Percentiles rank a stretch among this genome's conserved stretches.
These are phyloP conservation scores for Dipteronia dyeriana DNA, from an alignment of 345 rosid species.

Conservation along the genomic window DNA sequence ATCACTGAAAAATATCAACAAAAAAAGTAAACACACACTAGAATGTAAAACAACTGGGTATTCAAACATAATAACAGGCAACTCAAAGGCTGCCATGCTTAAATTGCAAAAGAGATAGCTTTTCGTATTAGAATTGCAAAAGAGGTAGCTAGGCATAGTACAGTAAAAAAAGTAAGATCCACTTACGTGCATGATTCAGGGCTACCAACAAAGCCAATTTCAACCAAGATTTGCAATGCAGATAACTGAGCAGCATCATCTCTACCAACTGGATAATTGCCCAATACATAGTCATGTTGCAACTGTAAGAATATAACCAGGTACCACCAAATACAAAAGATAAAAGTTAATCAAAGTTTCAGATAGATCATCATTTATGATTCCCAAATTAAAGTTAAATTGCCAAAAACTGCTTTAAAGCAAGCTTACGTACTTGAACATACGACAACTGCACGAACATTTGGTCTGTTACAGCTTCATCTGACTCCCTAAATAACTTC, in stretches of 20 bases:
- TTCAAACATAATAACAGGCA: background rate
- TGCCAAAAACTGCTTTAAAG: conserved; percentile 6
- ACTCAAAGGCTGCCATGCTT: background rate
- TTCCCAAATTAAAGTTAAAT: background rate
- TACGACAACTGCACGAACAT: conserved; percentile 96
- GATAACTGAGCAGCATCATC: conserved; percentile 98
- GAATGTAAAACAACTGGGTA: background rate
- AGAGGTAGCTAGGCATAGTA: background rate
- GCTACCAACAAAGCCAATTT: conserved; percentile 78
- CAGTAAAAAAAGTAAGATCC: background rate
- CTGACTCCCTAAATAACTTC: conserved; percentile 93
- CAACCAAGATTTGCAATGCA: conserved; percentile 93
- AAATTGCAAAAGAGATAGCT: background rate
- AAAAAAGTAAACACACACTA: conserved; percentile 19
- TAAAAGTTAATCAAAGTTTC: background rate
- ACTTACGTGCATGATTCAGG: conserved; percentile 94
- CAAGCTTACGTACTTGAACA: conserved; percentile 72
- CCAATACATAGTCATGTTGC: conserved; percentile 95
- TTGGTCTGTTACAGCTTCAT: conserved; percentile 90
- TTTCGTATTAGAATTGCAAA: background rate
- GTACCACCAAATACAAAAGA: conserved; percentile 23
- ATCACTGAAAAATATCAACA: conserved; percentile 49
- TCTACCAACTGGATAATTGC: conserved; percentile 98
- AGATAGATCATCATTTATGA: conserved; percentile 1
- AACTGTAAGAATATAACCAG: conserved; percentile 51